These are phyloP conservation scores for Helianthus tuberosus DNA, from an alignment of 129 eudicot genomes.

Conservation along the genomic window DNA sequence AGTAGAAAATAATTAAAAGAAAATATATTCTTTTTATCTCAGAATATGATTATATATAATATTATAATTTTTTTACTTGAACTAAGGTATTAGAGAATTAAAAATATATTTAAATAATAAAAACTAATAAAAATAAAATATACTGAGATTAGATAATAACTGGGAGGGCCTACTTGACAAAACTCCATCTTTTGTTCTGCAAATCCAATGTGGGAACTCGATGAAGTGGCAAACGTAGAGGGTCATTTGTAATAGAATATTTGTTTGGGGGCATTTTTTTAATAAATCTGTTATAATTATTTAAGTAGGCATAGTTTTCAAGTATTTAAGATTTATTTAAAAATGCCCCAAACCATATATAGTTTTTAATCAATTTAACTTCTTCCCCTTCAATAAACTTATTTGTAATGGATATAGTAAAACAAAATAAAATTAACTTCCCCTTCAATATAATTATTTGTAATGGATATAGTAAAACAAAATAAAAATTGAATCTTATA, in stretches of 20 bases:
- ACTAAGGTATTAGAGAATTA: background rate
- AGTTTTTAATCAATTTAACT: background rate
- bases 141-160: background rate
- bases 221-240: background rate
- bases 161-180: constrained; percentile 7
- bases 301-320: background rate
- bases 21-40: background rate
- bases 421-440: background rate
- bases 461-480: background rate
- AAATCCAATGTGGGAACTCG: background rate
- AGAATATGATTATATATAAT: background rate
- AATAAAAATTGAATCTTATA: background rate
- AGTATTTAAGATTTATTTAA: no score
- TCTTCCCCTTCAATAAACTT: background rate
- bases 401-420: background rate
- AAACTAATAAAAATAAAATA: background rate
- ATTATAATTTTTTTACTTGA: background rate
- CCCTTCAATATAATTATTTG: background rate
- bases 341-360: no score
- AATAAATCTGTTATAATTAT: background rate
- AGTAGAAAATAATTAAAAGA: background rate
- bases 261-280: background rate
- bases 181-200: background rate
- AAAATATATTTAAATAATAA: background rate
- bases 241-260: background rate